Base-by-base conservation (phyloP, 306 rosid genomes). In the Crotalaria pallida region DNA sequence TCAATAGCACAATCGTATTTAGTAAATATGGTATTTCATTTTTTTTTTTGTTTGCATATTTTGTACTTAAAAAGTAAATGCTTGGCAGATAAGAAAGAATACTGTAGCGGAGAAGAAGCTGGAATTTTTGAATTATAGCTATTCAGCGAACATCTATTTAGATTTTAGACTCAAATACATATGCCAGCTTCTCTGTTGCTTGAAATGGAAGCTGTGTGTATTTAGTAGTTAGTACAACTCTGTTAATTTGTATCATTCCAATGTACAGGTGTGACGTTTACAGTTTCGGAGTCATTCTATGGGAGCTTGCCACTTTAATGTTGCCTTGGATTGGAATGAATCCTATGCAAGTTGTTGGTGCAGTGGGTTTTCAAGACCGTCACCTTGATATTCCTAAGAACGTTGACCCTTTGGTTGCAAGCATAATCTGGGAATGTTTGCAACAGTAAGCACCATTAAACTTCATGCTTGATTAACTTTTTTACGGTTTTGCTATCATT, bases 261-360 rank as follows among this genome's bases (percentile, higher is more conserved):
- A 80, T 79, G 45, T 51, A 53, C 84, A 95, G 97, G 84, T 95
- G 99, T 79, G 97, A 95, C 64, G 92, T 95, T 49, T 95, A 91
- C 82, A 95, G 99, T 86, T 95, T 95, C 62, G 99, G 99, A 73
- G 87, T 95, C 77, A 95, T 95, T 71, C 84, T 95, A 61, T 95
- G 97, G 97, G 99, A 95, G 88, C 96, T 95, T 80, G 97, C 99
- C 70, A 95, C 99, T 33, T 69, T 87, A 41, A 89, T 83, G 75
- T 72, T 86, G 87, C 99, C 99, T 11, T 95, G 99, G 99, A 87
- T 67, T 56, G 99, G 96, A 74, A 95, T 95, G 97, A 95, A 95
- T 80, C 99, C 99, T 5, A 95, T 95, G 97, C 99, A 95, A 83
- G 99, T 95, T 65, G 99, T 95, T 43, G 99, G 99, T 36, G 99